Evolutionary conservation across 2,329 filamentous ascomycete species (phyloP).

Genomic region (Talaromyces sp.): DNA sequence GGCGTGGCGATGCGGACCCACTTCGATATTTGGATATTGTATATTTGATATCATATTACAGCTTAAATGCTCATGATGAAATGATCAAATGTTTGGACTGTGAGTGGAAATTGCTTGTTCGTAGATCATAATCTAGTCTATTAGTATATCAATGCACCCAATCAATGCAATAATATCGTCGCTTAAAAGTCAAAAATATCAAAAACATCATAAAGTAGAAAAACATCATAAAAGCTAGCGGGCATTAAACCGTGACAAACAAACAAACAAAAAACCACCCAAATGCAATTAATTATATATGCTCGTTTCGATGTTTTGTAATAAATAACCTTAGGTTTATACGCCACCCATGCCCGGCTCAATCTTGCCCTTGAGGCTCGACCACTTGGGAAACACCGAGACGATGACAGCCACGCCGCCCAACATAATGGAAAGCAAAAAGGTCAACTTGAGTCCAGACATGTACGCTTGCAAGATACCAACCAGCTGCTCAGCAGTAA

Average conservation of each 20-base stretch:
- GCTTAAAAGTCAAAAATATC: background rate
- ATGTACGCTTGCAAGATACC: conserved; percentile 28
- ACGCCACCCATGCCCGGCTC: conserved; percentile 6
- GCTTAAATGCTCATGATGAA: too few species aligned
- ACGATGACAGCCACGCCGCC: conserved; percentile 9
- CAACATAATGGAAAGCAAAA: conserved; percentile 13
- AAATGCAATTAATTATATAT: background rate
- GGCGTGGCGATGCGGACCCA: background rate
- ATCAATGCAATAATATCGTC: background rate
- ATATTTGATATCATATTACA: too few species aligned
- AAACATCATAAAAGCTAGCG: background rate
- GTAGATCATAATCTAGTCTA: background rate
- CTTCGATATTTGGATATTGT: too few species aligned
- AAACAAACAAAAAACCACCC: background rate
- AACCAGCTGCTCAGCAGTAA: conserved; percentile 18
- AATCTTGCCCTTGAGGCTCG: conserved; percentile 13
- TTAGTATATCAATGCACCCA: background rate
- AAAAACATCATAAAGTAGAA: background rate
- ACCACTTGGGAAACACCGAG: conserved; percentile 12
- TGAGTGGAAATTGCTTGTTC: background rate
- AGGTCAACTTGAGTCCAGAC: conserved; percentile 20
- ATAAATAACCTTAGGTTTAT: background rate
- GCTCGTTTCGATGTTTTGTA: background rate
- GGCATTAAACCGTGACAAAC: too few species aligned
- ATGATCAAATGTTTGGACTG: too few species aligned